phyloP scores from a whole-genome alignment of 2,329 filamentous ascomycete genomes.

The Rhinocladiella mackenziei region DNA sequence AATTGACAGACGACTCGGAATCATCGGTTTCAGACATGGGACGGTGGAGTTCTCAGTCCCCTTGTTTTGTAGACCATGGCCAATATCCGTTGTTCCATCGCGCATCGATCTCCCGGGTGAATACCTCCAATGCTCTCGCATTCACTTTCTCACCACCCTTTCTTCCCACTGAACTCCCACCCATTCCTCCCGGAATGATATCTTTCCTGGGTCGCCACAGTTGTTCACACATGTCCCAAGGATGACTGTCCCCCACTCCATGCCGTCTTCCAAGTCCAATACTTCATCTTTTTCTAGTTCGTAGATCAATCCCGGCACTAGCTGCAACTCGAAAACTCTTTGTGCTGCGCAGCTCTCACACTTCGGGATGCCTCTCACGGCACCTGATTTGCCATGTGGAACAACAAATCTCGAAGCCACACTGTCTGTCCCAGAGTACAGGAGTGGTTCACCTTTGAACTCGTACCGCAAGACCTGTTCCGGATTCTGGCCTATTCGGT shows the following conservation, averaged over 20 bases:
- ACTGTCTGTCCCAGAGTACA: constrained; percentile 74
- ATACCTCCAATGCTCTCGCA: too few relatives aligned
- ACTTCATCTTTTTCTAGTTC: constrained; percentile 72
- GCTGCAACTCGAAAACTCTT: constrained; percentile 84
- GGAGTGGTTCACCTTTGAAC: constrained; percentile 65
- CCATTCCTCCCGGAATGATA: constrained; percentile 91
- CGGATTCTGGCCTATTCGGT: constrained; percentile 72
- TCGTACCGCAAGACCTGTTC: constrained; percentile 81
- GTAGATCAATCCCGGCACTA: constrained; percentile 84
- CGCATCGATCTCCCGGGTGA: too few relatives aligned
- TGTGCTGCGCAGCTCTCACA: constrained; percentile 71
- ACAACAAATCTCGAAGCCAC: constrained; percentile 62
- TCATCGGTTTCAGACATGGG: too few relatives aligned
- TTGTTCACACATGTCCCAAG: constrained; percentile 78
- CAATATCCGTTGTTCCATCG: too few relatives aligned
- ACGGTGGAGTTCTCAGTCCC: too few relatives aligned
- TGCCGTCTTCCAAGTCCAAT: constrained; percentile 64
- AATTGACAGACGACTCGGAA: too few relatives aligned
- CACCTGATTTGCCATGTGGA: constrained; percentile 24
- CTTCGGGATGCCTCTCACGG: constrained; percentile 56
- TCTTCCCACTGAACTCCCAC: constrained; percentile 98
- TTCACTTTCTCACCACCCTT: constrained; percentile 30
- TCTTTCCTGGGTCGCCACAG: constrained; percentile 64
- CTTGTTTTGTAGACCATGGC: too few relatives aligned
- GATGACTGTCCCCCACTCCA: constrained; percentile 97